These are phyloP conservation scores for Eragrostis tef DNA, from an alignment of 202 grass and related monocot genomes.

Conservation along the genomic window DNA sequence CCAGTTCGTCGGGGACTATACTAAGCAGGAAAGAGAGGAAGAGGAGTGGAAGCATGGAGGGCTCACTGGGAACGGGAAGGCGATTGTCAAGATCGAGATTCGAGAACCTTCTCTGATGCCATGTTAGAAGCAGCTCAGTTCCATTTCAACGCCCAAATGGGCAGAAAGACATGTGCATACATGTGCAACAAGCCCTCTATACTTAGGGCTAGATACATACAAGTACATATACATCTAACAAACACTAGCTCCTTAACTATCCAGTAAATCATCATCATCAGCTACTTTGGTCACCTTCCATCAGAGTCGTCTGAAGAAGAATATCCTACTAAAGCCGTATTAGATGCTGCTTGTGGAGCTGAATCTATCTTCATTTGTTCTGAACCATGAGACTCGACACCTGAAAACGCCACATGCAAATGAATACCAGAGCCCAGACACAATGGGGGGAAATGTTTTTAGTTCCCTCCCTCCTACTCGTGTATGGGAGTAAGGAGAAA, in stretches of 20 bases:
- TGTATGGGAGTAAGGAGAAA: not conserved
- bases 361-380: constrained; percentile 24
- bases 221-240: constrained; percentile 4
- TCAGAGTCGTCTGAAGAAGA: constrained; percentile 48
- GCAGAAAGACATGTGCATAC: not conserved
- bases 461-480: too few relatives aligned
- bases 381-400: constrained; percentile 26
- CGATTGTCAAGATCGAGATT: too few relatives aligned
- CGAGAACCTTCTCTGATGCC: not conserved
- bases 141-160: not conserved
- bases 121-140: not conserved
- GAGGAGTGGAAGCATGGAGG: too few relatives aligned
- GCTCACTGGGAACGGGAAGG: too few relatives aligned
- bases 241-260: not conserved
- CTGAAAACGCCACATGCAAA: constrained; percentile 46
- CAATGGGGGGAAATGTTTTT: too few relatives aligned
- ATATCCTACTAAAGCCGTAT: constrained; percentile 49
- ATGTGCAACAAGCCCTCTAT: not conserved
- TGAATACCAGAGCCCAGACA: constrained; percentile 16
- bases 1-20: too few relatives aligned
- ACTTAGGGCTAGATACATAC: not conserved
- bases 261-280: constrained; percentile 24
- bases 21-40: too few relatives aligned
- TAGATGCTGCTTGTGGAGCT: constrained; percentile 21
- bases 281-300: constrained; percentile 29